phyloP scores from a whole-genome alignment of 2,329 filamentous ascomycete genomes.

The Ophiostoma quercus region DNA sequence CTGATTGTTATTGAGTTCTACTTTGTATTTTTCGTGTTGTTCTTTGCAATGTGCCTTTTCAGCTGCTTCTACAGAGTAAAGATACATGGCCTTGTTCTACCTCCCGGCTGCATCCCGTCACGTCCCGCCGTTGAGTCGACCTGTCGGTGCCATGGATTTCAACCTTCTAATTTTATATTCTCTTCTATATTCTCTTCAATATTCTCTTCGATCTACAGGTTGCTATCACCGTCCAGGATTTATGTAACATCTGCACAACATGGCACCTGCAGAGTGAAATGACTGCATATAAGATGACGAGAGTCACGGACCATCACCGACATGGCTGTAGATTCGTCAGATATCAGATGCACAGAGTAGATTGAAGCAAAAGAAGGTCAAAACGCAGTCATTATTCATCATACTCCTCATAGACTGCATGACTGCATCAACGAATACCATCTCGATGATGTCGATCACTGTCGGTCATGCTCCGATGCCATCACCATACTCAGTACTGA shows the following conservation, averaged over 20 bases:
- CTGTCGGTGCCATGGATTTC: too few relatives aligned
- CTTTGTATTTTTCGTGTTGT: not conserved
- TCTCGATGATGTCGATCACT: not conserved
- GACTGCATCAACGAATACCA: not conserved
- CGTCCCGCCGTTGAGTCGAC: not conserved
- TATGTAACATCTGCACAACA: not conserved
- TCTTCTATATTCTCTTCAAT: too few relatives aligned
- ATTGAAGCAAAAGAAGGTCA: not conserved
- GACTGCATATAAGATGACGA: not conserved
- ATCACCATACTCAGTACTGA: not conserved
- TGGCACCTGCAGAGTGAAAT: not conserved
- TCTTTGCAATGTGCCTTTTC: not conserved
- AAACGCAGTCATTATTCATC: not conserved
- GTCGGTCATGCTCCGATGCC: not conserved
- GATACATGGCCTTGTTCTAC: not conserved
- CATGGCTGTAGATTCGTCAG: too few relatives aligned
- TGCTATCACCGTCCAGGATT: too few relatives aligned
- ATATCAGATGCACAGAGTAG: too few relatives aligned
- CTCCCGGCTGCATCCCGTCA: not conserved
- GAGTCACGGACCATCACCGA: not conserved
- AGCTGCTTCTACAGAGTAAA: not conserved
- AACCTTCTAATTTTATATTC: too few relatives aligned
- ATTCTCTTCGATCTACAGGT: too few relatives aligned
- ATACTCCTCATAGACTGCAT: not conserved
- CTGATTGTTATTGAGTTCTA: not conserved